Percentiles rank a stretch among this genome's conserved stretches.
Conservation (phyloP, 192 early-diverging fungal genomes). For the Coemansia sp. region DNA sequence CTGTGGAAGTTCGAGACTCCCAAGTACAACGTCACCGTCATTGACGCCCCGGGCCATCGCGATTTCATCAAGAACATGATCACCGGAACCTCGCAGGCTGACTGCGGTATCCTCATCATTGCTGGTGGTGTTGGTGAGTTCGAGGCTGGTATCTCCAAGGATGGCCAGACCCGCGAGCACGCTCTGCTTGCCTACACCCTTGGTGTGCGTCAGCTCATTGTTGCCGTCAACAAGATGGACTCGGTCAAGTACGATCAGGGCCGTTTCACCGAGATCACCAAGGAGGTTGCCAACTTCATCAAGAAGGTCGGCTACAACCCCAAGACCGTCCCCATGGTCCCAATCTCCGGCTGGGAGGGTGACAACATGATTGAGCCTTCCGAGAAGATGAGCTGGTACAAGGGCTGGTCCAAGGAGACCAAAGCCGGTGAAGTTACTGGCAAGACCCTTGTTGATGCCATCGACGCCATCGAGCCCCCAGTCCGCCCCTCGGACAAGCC, state of each 20-base stretch:
- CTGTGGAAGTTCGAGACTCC: constrained; percentile 97
- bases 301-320: constrained; percentile 98
- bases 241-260: constrained; percentile 92
- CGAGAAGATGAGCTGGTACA: constrained; percentile 95
- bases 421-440: constrained; percentile 68
- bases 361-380: constrained; percentile 98
- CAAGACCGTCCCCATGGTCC: constrained; percentile 90
- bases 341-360: constrained; percentile 98
- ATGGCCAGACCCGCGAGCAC: constrained; percentile 99
- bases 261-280: constrained; percentile 95
- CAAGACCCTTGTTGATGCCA: constrained; percentile 91
- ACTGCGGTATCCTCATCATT: constrained; percentile 97
- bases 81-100: constrained; percentile 98
- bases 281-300: constrained; percentile 94
- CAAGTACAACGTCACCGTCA: constrained; percentile 97
- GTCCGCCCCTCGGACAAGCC: constrained; percentile 88
- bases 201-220: constrained; percentile 98
- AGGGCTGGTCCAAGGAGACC: constrained; percentile 94
- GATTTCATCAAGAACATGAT: constrained; percentile 99
- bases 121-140: constrained; percentile 87
- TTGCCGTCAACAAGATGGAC: constrained; percentile 99
- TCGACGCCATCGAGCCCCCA: constrained; percentile 94
- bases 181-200: constrained; percentile 97
- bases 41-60: constrained; percentile 99
- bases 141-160: constrained; percentile 99